Evolutionary conservation across 1,139 yeast species (phyloP).

Genomic region (Diutina sp.): DNA sequence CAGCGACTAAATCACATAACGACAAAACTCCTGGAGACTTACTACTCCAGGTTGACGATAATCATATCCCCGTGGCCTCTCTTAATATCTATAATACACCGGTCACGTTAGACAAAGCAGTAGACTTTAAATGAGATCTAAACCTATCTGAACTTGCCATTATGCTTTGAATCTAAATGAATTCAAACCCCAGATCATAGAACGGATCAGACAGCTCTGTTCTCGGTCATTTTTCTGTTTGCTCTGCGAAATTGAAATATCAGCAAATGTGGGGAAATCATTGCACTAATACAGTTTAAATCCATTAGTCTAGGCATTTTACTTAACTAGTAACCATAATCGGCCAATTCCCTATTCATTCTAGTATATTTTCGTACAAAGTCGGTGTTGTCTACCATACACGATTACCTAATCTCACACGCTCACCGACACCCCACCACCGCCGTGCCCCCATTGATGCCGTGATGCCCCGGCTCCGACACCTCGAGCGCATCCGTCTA

Average conservation of each 20-base stretch:
- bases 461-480: background rate
- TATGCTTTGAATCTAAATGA: too few species aligned
- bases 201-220: too few species aligned
- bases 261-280: background rate
- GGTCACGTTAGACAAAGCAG: background rate
- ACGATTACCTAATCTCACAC: background rate
- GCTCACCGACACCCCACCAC: background rate
- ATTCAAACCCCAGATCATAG: too few species aligned
- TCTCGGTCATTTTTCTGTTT: too few species aligned
- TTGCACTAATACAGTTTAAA: too few species aligned
- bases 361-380: too few species aligned
- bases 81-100: background rate
- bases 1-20: background rate
- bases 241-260: background rate
- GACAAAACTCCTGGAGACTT: background rate
- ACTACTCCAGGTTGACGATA: background rate
- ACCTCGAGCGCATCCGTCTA: background rate
- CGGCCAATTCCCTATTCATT: too few species aligned
- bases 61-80: background rate
- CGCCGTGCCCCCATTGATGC: background rate
- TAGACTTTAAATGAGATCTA: too few species aligned
- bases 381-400: background rate
- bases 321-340: too few species aligned
- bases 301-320: too few species aligned
- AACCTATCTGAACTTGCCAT: too few species aligned